A percentile compares a stretch with the other conserved stretches of the same genome.
Conservation (phyloP, 805 yeast species). For the Wickerhamomyces mucosus region DNA sequence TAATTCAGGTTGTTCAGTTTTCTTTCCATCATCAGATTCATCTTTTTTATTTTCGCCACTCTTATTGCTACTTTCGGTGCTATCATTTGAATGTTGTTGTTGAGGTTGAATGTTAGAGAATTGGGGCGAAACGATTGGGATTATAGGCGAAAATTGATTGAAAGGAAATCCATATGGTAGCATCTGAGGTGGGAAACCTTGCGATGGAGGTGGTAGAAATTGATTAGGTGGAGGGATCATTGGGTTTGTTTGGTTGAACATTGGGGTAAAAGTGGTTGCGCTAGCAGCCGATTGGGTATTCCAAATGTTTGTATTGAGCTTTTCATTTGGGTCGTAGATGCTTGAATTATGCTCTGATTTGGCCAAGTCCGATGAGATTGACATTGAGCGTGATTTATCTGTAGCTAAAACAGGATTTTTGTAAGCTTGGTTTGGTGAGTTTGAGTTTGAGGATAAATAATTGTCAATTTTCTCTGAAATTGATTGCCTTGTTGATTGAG, state of each 20-base stretch:
- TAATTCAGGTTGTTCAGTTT: constrained; percentile 1
- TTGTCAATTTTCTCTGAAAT: constrained; percentile 51
- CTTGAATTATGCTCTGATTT: constrained; percentile 27
- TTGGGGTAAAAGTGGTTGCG: constrained; percentile 48
- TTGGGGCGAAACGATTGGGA: constrained; percentile 12
- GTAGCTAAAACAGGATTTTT: constrained; percentile 10
- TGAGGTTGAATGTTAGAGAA: constrained; percentile 7
- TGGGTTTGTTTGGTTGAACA: constrained; percentile 17
- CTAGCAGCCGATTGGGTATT: constrained; percentile 60
- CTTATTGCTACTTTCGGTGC: neutral
- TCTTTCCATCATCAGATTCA: neutral
- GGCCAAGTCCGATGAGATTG: constrained; percentile 19
- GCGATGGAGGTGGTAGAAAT: constrained; percentile 4
- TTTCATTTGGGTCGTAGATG: constrained; percentile 20
- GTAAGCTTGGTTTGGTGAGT: constrained; percentile 26
- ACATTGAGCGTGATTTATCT: constrained; percentile 11
- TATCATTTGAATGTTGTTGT: constrained; percentile 1
- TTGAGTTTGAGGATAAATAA: constrained; percentile 36
- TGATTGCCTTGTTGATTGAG: constrained; percentile 15
- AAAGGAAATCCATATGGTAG: constrained; percentile 28
- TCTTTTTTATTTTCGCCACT: neutral
- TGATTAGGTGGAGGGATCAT: constrained; percentile 4
- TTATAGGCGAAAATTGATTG: constrained; percentile 26
- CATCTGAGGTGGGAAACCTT: constrained; percentile 18
- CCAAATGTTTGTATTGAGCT: constrained; percentile 33